Evolutionary conservation across 139 green algal species (phyloP), one percentile per base, ranked within the genome.

Genomic region (Auxenochlorella pyrenoidosa): DNA sequence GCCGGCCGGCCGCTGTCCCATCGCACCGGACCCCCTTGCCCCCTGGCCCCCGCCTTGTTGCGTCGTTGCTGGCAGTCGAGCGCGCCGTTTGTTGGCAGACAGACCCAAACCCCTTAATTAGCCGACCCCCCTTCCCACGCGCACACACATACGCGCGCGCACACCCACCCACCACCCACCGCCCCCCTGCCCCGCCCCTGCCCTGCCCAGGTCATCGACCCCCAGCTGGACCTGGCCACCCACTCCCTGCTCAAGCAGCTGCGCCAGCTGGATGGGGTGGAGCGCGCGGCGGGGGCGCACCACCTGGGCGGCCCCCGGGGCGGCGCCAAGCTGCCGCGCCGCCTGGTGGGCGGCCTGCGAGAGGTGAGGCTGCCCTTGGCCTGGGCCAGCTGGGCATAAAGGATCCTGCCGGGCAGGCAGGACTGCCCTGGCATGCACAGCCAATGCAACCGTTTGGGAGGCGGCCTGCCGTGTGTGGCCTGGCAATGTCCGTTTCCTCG

Each of bases 211-310:
- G 80, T 41, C 1, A 59, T 85, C 26, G 80, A 85, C 40, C 80
- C 80, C 32, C 80, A 85, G 80, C 80, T 85, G 6, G 80, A 85
- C 32, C 36, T 47, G 15, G 6, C 63, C 40, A 38, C 58, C 63
- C 80, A 85, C 63, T 40, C 40, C 5, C 60, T 85, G 63, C 80
- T 85, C 28, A 77, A 85, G 63, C 80, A 76, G 63, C 40, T 85
- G 80, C 80, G 80, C 40, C 80, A 77, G 80, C 60, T 76, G 60
- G 80, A 85, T 26, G 40, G 40, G 1, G 30, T 85, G 80, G 80
- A 85, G 32, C 59, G 76, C 4, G 80, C 43, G 18, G 43, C 22
- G 40, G 30, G 38, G 40, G 63, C 18, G n/a, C 30, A 34, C 30
- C 41, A 36, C 51, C 2, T 24, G 16, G 22, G 40, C 40, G 19